Conservation (phyloP, 768 basidiomycete genomes). For the Lactifluus pinguis region DNA sequence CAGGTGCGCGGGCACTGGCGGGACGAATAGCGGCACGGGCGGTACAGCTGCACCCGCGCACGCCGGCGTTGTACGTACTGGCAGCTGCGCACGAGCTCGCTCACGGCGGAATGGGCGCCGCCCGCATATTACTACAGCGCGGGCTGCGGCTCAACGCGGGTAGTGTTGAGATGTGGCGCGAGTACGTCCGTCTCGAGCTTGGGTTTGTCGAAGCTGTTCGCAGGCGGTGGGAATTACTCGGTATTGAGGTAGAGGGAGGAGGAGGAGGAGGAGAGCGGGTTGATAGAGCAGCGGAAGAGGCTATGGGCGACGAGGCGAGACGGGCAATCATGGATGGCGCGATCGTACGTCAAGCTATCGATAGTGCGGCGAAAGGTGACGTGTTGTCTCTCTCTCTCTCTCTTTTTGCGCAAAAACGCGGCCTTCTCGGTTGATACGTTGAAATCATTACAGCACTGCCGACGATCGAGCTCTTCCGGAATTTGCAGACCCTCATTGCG, state of each 20-base stretch:
- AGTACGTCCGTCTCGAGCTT: constrained; percentile 87
- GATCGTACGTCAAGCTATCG: constrained; percentile 71
- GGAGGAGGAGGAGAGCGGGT: constrained; percentile 24
- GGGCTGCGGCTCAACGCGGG: constrained; percentile 72
- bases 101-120: constrained; percentile 63
- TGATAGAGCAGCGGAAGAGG: constrained; percentile 32
- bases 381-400: too few species aligned
- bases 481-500: constrained; percentile 35
- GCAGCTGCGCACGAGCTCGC: constrained; percentile 78
- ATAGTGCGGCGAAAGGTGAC: constrained; percentile 63
- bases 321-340: constrained; percentile 66
- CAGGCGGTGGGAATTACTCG: constrained; percentile 72
- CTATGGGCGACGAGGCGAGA: constrained; percentile 47
- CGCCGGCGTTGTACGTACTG: constrained; percentile 70
- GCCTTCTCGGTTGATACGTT: not conserved
- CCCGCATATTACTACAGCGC: constrained; percentile 75
- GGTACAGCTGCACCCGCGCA: constrained; percentile 76
- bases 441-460: constrained; percentile 30
- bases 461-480: constrained; percentile 32
- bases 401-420: too few species aligned
- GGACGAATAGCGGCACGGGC: constrained; percentile 83
- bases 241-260: constrained; percentile 37
- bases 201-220: constrained; percentile 75
- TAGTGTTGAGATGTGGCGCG: constrained; percentile 73
- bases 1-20: constrained; percentile 71